Conservation (phyloP, 169 alveolate genomes). For the Eimeria sp. region DNA sequence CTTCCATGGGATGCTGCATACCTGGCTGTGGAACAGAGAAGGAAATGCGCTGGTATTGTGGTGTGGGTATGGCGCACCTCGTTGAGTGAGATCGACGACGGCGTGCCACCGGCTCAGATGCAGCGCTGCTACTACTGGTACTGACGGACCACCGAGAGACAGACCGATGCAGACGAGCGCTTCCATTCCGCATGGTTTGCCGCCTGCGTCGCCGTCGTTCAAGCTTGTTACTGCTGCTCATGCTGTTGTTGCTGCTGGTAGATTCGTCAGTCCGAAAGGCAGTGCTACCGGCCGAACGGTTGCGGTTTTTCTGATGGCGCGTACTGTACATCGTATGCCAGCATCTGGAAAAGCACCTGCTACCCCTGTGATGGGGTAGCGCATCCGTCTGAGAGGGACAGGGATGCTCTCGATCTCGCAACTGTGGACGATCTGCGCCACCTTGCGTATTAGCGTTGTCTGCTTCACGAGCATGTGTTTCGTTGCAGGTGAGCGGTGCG, state of each 20-base stretch:
- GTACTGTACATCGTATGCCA: not conserved
- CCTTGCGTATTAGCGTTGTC: not conserved
- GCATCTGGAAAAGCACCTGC: not conserved
- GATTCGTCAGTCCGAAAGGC: slow-evolving; percentile 41
- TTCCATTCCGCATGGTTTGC: not conserved
- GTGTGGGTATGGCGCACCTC: not conserved
- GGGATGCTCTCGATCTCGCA: not conserved
- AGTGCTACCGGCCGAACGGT: slow-evolving; percentile 43
- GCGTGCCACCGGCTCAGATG: not conserved
- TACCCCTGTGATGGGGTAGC: not conserved
- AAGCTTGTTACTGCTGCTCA: slow-evolving; percentile 20
- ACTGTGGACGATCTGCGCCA: not conserved
- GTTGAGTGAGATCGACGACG: not conserved
- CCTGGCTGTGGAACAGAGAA: slow-evolving; percentile 35
- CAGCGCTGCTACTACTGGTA: slow-evolving; percentile 59
- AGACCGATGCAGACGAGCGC: slow-evolving; percentile 29
- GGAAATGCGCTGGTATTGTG: slow-evolving; percentile 20
- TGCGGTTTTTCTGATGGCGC: not conserved
- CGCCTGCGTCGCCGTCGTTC: slow-evolving; percentile 39
- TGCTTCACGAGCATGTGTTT: not conserved
- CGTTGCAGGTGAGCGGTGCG: not conserved
- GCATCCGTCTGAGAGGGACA: not conserved
- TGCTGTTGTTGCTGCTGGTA: slow-evolving; percentile 52
- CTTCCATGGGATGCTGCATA: not conserved
- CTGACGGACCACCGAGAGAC: slow-evolving; percentile 51